Conservation (phyloP, 345 rosid species). For the Populus davidiana region DNA sequence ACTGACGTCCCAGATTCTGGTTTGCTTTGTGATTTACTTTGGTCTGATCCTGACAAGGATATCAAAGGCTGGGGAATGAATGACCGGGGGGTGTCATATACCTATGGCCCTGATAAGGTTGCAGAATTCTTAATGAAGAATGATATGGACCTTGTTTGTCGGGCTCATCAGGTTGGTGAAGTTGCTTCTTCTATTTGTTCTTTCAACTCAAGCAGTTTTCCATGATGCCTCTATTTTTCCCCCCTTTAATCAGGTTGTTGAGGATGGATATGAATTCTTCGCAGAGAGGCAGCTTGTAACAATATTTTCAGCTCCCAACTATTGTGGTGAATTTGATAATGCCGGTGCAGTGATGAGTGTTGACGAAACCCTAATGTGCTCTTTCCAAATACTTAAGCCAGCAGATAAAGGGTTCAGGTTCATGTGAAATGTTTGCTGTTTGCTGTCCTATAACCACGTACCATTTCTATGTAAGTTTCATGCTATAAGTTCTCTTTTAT, state of each 20-base stretch:
- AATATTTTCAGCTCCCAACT: slow-evolving; percentile 89
- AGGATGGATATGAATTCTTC: slow-evolving; percentile 91
- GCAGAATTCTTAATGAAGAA: slow-evolving; percentile 62
- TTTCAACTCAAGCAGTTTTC: not conserved
- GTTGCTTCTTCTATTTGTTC: not conserved
- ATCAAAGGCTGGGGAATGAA: slow-evolving; percentile 86
- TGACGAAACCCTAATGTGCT: slow-evolving; percentile 85
- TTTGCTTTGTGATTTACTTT: slow-evolving; percentile 84
- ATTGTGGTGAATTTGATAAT: slow-evolving; percentile 91
- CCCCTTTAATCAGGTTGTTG: slow-evolving; percentile 58
- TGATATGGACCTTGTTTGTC: slow-evolving; percentile 93
- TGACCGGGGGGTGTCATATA: slow-evolving; percentile 85
- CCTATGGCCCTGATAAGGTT: slow-evolving; percentile 80
- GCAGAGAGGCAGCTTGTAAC: slow-evolving; percentile 86
- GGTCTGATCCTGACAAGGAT: slow-evolving; percentile 90
- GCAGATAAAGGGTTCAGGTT: slow-evolving; percentile 49
- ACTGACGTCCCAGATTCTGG: slow-evolving; percentile 85
- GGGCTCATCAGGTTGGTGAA: slow-evolving; percentile 77
- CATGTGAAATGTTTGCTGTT: slow-evolving; percentile 32
- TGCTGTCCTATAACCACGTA: slow-evolving; percentile 9
- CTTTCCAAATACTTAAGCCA: slow-evolving; percentile 88
- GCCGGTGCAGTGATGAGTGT: slow-evolving; percentile 97
- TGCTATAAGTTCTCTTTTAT: not conserved
- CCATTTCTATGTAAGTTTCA: slow-evolving; percentile 26
- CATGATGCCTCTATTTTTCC: not conserved